A percentile compares a stretch with the other conserved stretches of the same genome.
phyloP scores from a whole-genome alignment of 345 rosid genomes.

The Excoecaria agallocha region DNA sequence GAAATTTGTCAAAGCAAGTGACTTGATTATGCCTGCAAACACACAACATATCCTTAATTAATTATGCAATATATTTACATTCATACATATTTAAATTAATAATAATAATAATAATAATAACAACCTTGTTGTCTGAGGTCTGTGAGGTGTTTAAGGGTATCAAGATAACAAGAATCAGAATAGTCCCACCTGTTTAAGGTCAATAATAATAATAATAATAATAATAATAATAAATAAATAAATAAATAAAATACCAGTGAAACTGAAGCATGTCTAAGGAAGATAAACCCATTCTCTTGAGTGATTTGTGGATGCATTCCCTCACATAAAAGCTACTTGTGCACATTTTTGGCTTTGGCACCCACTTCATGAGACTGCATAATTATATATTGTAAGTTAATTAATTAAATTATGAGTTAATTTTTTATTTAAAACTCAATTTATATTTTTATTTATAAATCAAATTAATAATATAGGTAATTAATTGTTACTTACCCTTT shows the following conservation, averaged over 20 bases:
- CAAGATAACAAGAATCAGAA: conserved; percentile 81
- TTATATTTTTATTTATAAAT: not conserved
- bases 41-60: not conserved
- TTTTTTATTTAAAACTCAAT: too few relatives aligned
- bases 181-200: conserved; percentile 81
- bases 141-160: conserved; percentile 78
- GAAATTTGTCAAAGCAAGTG: conserved; percentile 91
- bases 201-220: too few relatives aligned
- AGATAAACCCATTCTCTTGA: conserved; percentile 91
- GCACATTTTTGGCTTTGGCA: conserved; percentile 92
- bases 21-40: conserved; percentile 73
- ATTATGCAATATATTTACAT: too few relatives aligned
- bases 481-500: conserved; percentile 70
- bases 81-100: too few relatives aligned
- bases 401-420: too few relatives aligned
- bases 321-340: conserved; percentile 60
- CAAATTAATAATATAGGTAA: too few relatives aligned
- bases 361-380: conserved; percentile 95
- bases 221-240: too few relatives aligned
- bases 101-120: too few relatives aligned
- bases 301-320: conserved; percentile 64
- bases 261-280: conserved; percentile 97
- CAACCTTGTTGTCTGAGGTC: conserved; percentile 89
- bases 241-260: conserved; percentile 53
- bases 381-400: too few relatives aligned